Evolutionary conservation across 2,329 filamentous ascomycete species (phyloP).

Genomic region (Sporothrix dimorphospora): DNA sequence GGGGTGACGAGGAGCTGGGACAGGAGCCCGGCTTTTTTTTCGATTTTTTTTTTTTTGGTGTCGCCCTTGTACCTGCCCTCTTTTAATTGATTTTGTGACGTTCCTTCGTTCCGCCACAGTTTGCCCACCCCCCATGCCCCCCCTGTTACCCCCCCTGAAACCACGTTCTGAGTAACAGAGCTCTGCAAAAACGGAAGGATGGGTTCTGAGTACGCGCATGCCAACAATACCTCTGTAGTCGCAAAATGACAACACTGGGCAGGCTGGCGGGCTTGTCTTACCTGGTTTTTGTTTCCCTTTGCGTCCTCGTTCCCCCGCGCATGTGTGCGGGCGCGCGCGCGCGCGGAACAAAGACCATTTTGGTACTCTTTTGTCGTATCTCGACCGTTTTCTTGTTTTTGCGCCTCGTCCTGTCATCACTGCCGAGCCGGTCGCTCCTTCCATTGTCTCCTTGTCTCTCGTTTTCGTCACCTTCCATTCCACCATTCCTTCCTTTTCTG

Average conservation of each 20-base stretch:
- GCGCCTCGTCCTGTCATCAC: not conserved
- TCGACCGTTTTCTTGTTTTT: slow-evolving; percentile 1
- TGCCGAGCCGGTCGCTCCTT: not conserved
- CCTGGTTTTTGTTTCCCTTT: slow-evolving; percentile 7
- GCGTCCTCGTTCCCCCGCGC: not conserved
- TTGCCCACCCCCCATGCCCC: not conserved
- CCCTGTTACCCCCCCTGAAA: not conserved
- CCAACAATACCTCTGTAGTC: too few relatives aligned
- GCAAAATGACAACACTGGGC: not conserved
- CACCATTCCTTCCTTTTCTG: slow-evolving; percentile 1
- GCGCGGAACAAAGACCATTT: not conserved
- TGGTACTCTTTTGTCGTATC: not conserved
- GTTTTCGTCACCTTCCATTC: not conserved
- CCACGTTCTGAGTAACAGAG: slow-evolving; percentile 23
- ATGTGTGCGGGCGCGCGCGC: not conserved
- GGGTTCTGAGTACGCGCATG: slow-evolving; percentile 14
- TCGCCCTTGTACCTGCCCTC: not conserved
- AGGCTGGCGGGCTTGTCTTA: slow-evolving; percentile 2
- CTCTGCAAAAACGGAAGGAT: slow-evolving; percentile 15
- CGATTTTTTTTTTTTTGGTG: slow-evolving; percentile 2
- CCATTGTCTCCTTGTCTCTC: slow-evolving; percentile 3
- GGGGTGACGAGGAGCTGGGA: slow-evolving; percentile 32
- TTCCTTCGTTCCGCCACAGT: not conserved
- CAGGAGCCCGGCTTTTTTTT: slow-evolving; percentile 16
- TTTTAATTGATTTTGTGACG: slow-evolving; percentile 7